phyloP scores from a whole-genome alignment of 495 filamentous ascomycete species.

The Penicillium subrubescens region DNA sequence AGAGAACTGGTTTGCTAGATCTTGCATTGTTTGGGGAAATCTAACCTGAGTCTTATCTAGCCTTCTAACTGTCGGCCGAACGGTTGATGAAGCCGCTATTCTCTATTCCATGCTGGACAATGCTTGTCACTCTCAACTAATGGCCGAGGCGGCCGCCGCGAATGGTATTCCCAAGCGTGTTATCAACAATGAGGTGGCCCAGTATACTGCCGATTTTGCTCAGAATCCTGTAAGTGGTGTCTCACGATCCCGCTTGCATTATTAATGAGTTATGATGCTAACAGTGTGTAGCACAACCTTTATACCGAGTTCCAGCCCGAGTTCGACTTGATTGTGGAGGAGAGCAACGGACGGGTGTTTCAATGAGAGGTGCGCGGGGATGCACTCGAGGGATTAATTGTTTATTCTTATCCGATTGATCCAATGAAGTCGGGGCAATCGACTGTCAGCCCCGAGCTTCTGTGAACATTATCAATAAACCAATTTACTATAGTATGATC shows the following conservation, averaged over 20 bases:
- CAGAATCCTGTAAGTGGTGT: conserved; percentile 42
- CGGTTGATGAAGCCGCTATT: conserved; percentile 68
- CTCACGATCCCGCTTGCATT: neutral
- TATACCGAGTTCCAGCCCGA: conserved; percentile 51
- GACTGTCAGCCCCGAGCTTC: neutral
- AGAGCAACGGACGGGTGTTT: conserved; percentile 44
- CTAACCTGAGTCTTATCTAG: conserved; percentile 22
- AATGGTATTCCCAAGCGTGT: conserved; percentile 60
- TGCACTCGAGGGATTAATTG: neutral
- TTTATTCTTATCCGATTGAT: neutral
- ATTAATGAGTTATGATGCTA: neutral
- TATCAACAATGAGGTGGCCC: conserved; percentile 39
- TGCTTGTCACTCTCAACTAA: conserved; percentile 65
- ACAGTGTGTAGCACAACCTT: conserved; percentile 40
- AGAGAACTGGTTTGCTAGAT: neutral
- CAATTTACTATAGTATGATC: neutral
- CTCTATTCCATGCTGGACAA: conserved; percentile 68
- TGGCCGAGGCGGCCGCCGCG: conserved; percentile 64
- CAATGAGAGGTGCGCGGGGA: conserved; percentile 20
- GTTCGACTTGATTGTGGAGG: conserved; percentile 48
- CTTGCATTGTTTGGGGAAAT: neutral
- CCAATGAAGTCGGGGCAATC: neutral
- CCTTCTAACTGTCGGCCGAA: conserved; percentile 62
- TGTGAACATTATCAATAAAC: neutral
- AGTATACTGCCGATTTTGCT: conserved; percentile 42